These are phyloP conservation scores for Teunomyces pallodes DNA, from an alignment of 805 yeast species.

Conservation along the genomic window DNA sequence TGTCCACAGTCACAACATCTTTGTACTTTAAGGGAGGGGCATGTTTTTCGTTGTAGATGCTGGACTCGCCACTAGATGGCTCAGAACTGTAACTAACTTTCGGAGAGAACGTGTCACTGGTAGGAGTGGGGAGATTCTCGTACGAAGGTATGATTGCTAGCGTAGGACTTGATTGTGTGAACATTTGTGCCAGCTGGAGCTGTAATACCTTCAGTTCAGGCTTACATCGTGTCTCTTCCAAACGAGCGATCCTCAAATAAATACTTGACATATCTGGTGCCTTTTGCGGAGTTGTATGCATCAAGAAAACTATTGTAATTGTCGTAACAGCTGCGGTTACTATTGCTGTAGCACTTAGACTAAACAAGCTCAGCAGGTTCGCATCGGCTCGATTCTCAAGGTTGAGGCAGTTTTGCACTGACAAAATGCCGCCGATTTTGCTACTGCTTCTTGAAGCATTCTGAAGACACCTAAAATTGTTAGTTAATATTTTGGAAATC, in stretches of 20 bases:
- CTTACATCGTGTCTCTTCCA: not conserved
- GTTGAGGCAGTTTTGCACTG: not conserved
- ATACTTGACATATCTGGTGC: not conserved
- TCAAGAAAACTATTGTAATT: not conserved
- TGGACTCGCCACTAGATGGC: constrained; percentile 1
- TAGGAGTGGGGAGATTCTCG: constrained; percentile 7
- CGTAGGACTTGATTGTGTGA: not conserved
- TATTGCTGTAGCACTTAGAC: not conserved
- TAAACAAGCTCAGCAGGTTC: not conserved
- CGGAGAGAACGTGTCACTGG: not conserved
- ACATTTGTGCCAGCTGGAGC: not conserved
- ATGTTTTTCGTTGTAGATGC: not conserved
- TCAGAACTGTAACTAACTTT: not conserved
- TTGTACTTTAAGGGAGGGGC: constrained; percentile 11
- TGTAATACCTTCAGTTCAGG: not conserved
- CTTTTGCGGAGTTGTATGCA: not conserved
- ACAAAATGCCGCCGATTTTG: not conserved
- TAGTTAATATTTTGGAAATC: not conserved
- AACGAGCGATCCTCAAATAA: not conserved
- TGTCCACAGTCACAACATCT: constrained; percentile 24
- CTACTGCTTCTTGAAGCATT: not conserved
- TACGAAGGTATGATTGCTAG: not conserved
- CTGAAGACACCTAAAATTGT: not conserved
- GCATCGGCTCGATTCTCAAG: no score
- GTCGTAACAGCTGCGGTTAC: not conserved